Evolutionary conservation across 148 eudicot species (phyloP).

Genomic region (Vaccinium macrocarpon): DNA sequence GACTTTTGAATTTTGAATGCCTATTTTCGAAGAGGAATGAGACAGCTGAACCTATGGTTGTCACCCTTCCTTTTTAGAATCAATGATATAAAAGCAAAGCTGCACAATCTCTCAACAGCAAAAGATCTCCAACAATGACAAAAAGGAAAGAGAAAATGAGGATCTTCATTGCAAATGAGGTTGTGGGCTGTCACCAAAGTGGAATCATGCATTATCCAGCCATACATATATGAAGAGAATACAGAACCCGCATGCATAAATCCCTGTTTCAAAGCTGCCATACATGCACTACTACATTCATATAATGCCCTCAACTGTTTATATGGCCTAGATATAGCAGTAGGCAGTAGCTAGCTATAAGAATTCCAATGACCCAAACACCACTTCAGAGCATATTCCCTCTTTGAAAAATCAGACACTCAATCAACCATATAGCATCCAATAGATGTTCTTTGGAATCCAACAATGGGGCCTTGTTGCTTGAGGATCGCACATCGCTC

Average conservation of each 20-base stretch:
- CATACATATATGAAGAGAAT: neutral
- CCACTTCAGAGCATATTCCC: neutral
- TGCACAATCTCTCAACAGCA: neutral
- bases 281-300: neutral
- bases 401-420: neutral
- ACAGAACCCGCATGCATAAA: neutral
- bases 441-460: neutral
- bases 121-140: neutral
- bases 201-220: neutral
- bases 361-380: neutral
- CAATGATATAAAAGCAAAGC: neutral
- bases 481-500: neutral
- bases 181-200: neutral
- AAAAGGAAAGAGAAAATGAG: neutral
- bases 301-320: neutral
- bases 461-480: slow-evolving; percentile 1
- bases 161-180: neutral
- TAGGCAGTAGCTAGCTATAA: neutral
- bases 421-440: neutral
- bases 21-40: no score
- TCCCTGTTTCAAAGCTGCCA: neutral
- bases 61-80: neutral
- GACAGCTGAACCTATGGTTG: no score
- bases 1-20: no score
- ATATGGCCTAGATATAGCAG: neutral